Evolutionary conservation across 495 filamentous ascomycete species (phyloP).

Genomic region (Neurospora tetraspora): DNA sequence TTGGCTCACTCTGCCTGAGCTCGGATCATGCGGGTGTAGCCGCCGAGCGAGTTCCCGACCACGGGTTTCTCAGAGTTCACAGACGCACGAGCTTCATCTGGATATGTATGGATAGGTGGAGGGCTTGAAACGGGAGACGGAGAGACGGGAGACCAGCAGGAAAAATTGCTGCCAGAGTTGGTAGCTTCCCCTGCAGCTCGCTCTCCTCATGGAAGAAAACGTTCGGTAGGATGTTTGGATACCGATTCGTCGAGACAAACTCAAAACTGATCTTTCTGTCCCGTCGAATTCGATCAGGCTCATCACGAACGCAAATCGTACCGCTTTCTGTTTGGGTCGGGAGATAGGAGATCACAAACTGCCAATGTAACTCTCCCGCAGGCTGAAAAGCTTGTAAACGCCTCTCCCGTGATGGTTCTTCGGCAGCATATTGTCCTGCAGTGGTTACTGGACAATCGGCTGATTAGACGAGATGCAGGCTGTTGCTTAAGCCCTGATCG

Average conservation of each 20-base stretch:
- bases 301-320: neutral
- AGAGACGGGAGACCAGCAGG: neutral
- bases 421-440: neutral
- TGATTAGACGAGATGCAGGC: neutral
- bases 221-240: neutral
- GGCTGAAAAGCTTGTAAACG: neutral
- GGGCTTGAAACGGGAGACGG: neutral
- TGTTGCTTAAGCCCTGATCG: neutral
- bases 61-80: neutral
- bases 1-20: neutral
- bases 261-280: neutral
- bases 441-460: neutral
- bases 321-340: neutral
- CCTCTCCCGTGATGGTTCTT: neutral
- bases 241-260: neutral
- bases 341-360: neutral
- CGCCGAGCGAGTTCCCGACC: neutral
- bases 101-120: neutral
- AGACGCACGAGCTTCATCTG: neutral
- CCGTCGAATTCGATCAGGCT: neutral
- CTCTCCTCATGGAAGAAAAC: neutral
- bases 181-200: neutral
- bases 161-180: neutral
- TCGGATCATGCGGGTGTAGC: neutral
- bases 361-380: neutral